Evolutionary conservation across 75 land plant genomes (phyloP), one percentile per base, ranked within the genome.

Genomic region (Ceratopteris richardii): DNA sequence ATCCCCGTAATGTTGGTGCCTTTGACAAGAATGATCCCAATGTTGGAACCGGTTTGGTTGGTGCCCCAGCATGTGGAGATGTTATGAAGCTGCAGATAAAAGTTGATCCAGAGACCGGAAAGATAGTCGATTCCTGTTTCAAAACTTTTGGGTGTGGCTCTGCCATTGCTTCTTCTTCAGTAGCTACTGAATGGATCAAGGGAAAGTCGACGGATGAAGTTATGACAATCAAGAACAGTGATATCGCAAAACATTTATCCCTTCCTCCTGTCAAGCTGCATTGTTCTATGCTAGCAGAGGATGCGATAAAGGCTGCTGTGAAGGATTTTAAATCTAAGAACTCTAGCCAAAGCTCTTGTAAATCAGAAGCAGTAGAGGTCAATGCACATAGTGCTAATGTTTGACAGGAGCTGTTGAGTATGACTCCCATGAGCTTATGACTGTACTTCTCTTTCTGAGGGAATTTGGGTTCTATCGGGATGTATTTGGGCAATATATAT

Each of bases 111-210:
- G 31, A 58, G 28, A 63, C 81, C 1, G 96, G 96, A 0, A 68
- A 87, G 64, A 83, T 90, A 21, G 78, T 72, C 24, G 96, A 90
- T 60, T 80, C 96, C 1, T 74, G 96, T 64, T 90, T 90, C 72
- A 90, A 90, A 76, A 90, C 96, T 56, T 90, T 90, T 52, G 96
- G 96, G 0, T 90, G 96, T 57, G 96, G 96, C 5, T 90, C 96
- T 9, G 96, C 96, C 43, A 90, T 90, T 42, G 96, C 96, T 1
- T 90, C 96, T 9, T 90, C 96, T 10, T 90, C 96, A 33, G 80
- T 90, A 86, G 91, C 87, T 25, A 80, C 82, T 57, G 91, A 86
- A 73, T 86, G 87, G 96, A 80, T 90, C 50, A 90, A 90, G 39
- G 91, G 91, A 11, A 90, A 69, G 58, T 66, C 58, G 18, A 73